A percentile compares a stretch with the other conserved stretches of the same genome.
Evolutionary conservation across 371 early-diverging fungal genomes (phyloP).

Genomic region (Circinella minor): DNA sequence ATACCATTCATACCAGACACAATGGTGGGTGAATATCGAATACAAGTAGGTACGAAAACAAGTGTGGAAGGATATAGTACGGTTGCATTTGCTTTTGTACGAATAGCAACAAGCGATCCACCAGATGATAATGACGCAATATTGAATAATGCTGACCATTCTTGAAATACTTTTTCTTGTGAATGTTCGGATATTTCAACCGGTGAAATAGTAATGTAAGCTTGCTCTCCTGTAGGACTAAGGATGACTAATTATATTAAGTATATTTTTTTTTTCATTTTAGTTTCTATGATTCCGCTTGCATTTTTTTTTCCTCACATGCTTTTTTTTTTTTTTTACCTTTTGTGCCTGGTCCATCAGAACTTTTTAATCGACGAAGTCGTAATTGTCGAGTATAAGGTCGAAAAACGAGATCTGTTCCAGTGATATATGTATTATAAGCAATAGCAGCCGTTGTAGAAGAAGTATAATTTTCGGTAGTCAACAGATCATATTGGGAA

Average conservation of each 20-base stretch:
- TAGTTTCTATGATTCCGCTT: too few relatives aligned
- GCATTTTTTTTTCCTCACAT: not conserved
- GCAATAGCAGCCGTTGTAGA: constrained; percentile 10
- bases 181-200: constrained; percentile 24
- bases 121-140: constrained; percentile 24
- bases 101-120: constrained; percentile 23
- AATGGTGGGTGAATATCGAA: constrained; percentile 28
- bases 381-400: constrained; percentile 41
- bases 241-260: constrained; percentile 30
- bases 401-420: constrained; percentile 47
- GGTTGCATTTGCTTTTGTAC: constrained; percentile 22
- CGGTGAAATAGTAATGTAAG: constrained; percentile 20
- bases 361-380: constrained; percentile 23
- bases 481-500: constrained; percentile 5
- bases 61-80: constrained; percentile 38
- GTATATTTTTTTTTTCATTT: constrained; percentile 2
- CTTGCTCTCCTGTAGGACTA: constrained; percentile 41
- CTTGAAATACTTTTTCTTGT: constrained; percentile 28
- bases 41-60: constrained; percentile 36
- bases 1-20: constrained; percentile 43
- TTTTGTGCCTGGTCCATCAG: constrained; percentile 24
- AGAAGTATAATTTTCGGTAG: not conserved
- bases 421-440: constrained; percentile 44
- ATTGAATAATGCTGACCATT: constrained; percentile 41
- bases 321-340: constrained; percentile 18